These are phyloP conservation scores for Amaranthus hypochondriacus DNA, from an alignment of 148 eudicot species.

Conservation along the genomic window DNA sequence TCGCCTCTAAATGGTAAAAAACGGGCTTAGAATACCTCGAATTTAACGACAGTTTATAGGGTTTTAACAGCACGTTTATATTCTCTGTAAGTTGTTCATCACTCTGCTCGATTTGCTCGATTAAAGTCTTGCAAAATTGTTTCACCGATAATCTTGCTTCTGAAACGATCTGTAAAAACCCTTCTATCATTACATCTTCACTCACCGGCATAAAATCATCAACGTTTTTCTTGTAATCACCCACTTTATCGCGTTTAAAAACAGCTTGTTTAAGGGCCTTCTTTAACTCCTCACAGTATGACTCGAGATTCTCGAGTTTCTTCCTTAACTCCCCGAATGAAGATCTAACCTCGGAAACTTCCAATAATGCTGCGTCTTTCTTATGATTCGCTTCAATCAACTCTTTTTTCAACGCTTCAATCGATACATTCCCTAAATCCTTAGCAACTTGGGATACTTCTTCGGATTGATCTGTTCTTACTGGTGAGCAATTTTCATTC, in stretches of 20 bases:
- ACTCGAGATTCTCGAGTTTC: constrained; percentile 67
- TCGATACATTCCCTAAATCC: constrained; percentile 37
- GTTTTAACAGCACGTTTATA: constrained; percentile 55
- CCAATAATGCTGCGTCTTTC: constrained; percentile 59
- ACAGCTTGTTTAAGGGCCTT: constrained; percentile 60
- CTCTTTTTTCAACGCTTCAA: constrained; percentile 62
- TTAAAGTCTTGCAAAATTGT: constrained; percentile 73
- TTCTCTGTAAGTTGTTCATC: constrained; percentile 51
- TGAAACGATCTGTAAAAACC: constrained; percentile 82
- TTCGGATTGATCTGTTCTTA: constrained; percentile 46
- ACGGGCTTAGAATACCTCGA: constrained; percentile 64
- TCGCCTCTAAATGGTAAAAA: constrained; percentile 72
- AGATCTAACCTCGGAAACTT: constrained; percentile 71
- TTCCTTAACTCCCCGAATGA: constrained; percentile 61
- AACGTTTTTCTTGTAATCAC: constrained; percentile 16
- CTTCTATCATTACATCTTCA: constrained; percentile 81
- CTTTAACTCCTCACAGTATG: constrained; percentile 72
- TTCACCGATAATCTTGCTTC: constrained; percentile 81
- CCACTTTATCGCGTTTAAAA: constrained; percentile 25
- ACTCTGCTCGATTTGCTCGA: constrained; percentile 58
- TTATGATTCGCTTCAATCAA: constrained; percentile 59
- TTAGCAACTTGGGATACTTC: constrained; percentile 45
- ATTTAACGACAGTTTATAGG: constrained; percentile 54
- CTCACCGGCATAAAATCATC: constrained; percentile 57
- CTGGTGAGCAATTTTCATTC: constrained; percentile 43